Conservation (phyloP, 305 asterid genomes). For the Rubia peregrina region DNA sequence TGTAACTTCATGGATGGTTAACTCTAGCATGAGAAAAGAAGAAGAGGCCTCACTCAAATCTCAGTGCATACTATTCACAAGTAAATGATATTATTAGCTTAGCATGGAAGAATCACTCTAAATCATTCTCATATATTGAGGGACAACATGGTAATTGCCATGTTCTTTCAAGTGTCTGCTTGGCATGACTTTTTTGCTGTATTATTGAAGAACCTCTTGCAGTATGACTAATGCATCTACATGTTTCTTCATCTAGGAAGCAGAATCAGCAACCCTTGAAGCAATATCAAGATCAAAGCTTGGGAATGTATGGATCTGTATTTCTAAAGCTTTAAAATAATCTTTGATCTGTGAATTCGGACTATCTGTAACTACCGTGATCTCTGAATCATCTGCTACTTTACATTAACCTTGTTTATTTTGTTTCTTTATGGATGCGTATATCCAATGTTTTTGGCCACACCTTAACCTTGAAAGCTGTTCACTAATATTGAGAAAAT, state of each 20-base stretch:
- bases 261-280: constrained; percentile 93
- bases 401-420: background rate
- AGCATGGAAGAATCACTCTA: background rate
- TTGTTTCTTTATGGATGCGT: background rate
- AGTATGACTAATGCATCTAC: background rate
- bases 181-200: background rate
- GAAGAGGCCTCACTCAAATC: background rate
- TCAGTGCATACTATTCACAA: background rate
- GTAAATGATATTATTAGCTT: background rate
- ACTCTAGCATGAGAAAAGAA: background rate
- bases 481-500: background rate
- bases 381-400: background rate
- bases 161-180: no score
- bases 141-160: background rate
- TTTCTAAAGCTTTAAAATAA: constrained; percentile 13
- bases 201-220: background rate
- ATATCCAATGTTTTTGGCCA: background rate
- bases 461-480: background rate
- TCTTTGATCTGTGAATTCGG: background rate
- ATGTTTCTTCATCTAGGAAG: constrained; percentile 49
- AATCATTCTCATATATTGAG: background rate
- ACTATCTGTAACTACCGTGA: constrained; percentile 1
- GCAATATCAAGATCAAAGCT: constrained; percentile 80
- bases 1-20: background rate
- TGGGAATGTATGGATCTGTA: constrained; percentile 60